Conservation (phyloP, 768 basidiomycete species). For the Tulasnella calospora region DNA sequence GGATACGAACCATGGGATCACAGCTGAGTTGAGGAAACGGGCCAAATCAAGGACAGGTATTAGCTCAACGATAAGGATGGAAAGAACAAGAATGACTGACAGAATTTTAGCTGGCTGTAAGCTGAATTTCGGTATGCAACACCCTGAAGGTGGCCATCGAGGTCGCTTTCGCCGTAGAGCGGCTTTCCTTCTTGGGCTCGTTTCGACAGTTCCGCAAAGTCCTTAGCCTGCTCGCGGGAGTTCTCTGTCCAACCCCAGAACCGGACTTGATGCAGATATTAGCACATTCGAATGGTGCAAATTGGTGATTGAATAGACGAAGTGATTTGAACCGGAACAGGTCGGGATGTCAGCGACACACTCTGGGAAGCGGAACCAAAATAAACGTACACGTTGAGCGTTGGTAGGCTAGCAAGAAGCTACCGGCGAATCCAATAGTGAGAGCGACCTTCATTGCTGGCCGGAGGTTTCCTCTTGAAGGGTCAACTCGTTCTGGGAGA, state of each 20-base stretch:
- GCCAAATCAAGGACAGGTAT: conserved; percentile 27
- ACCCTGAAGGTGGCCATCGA: conserved; percentile 80
- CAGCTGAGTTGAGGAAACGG: conserved; percentile 42
- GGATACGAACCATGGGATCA: conserved; percentile 65
- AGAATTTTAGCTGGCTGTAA: conserved; percentile 90
- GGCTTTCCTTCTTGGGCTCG: conserved; percentile 74
- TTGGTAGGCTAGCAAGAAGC: conserved; percentile 92
- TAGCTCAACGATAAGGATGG: neutral
- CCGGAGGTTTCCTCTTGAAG: conserved; percentile 35
- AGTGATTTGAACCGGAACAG: neutral
- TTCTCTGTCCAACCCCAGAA: conserved; percentile 96
- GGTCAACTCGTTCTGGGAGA: neutral
- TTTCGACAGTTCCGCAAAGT: conserved; percentile 71
- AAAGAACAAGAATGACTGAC: conserved; percentile 45
- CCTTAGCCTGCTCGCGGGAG: conserved; percentile 70
- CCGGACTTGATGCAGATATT: conserved; percentile 50
- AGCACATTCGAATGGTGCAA: neutral
- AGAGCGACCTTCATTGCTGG: conserved; percentile 44
- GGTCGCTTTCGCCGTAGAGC: conserved; percentile 75
- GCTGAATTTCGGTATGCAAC: conserved; percentile 83
- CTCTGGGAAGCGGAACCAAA: neutral
- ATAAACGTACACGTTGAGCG: conserved; percentile 67
- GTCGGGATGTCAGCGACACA: neutral
- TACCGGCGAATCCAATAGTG: conserved; percentile 78
- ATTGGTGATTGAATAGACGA: neutral